Percentiles rank a stretch among this genome's conserved stretches.
Conservation (phyloP, 73 alveolate species). For the Paramecium octaurelia region DNA sequence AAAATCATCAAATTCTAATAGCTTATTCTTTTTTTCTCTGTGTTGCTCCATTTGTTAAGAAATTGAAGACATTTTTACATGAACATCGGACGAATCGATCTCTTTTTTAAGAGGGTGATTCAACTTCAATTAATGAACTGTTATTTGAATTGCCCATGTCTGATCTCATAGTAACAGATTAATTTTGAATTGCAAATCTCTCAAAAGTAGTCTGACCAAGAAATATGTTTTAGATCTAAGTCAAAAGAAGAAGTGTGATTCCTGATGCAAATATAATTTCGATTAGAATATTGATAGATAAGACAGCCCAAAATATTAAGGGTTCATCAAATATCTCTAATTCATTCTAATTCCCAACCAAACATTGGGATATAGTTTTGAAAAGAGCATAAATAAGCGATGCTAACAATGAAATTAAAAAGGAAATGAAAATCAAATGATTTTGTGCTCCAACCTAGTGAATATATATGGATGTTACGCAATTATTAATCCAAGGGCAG, state of each 20-base stretch:
- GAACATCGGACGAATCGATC: neutral
- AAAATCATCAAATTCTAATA: neutral
- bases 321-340: neutral
- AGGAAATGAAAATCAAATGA: conserved; percentile 64
- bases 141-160: neutral
- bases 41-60: neutral
- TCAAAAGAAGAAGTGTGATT: neutral
- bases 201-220: neutral
- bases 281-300: neutral
- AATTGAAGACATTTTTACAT: neutral
- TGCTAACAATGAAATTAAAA: neutral
- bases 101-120: neutral
- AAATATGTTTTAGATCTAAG: neutral
- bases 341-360: neutral
- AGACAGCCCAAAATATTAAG: neutral
- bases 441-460: conserved; percentile 69
- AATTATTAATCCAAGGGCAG: conserved; percentile 87
- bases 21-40: neutral
- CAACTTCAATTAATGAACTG: neutral
- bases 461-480: conserved; percentile 53
- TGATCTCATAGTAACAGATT: neutral
- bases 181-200: neutral
- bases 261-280: neutral
- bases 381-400: neutral
- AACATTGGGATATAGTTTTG: neutral